A percentile compares a stretch with the other conserved stretches of the same genome.
These are phyloP conservation scores for Eleusine coracana DNA, from an alignment of 176 grass and related monocot genomes.

Conservation along the genomic window DNA sequence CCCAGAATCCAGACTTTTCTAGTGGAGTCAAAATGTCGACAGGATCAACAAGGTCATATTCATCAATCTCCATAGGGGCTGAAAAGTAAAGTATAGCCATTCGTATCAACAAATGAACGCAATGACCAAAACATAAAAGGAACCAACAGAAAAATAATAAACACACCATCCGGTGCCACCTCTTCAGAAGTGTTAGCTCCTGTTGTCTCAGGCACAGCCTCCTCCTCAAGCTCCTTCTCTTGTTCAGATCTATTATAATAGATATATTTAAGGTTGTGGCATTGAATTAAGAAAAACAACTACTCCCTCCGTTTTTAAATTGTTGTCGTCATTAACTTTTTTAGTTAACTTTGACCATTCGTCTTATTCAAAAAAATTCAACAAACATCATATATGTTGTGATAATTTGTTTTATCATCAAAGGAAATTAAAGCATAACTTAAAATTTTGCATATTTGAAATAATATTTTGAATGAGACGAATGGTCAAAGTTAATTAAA, in stretches of 20 bases:
- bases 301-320: too few relatives aligned
- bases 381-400: too few relatives aligned
- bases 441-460: too few relatives aligned
- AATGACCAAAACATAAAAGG: constrained; percentile 25
- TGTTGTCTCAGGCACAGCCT: constrained; percentile 66
- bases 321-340: too few relatives aligned
- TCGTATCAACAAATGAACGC: constrained; percentile 4
- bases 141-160: constrained; percentile 28
- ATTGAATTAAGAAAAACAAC: constrained; percentile 11
- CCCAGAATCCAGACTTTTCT: constrained; percentile 99
- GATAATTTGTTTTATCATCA: too few relatives aligned
- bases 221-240: constrained; percentile 93
- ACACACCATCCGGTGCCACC: constrained; percentile 61
- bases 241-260: constrained; percentile 81
- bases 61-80: constrained; percentile 87
- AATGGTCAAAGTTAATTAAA: too few relatives aligned
- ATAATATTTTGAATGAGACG: too few relatives aligned
- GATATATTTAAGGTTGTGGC: not conserved
- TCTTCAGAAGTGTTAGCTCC: constrained; percentile 66
- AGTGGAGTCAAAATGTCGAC: constrained; percentile 93
- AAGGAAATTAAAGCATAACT: too few relatives aligned
- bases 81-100: constrained; percentile 47
- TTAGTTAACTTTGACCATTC: too few relatives aligned
- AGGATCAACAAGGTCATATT: constrained; percentile 99
- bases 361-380: too few relatives aligned